Evolutionary conservation across 2,329 filamentous ascomycete species (phyloP).

Genomic region (Acarospora socialis): DNA sequence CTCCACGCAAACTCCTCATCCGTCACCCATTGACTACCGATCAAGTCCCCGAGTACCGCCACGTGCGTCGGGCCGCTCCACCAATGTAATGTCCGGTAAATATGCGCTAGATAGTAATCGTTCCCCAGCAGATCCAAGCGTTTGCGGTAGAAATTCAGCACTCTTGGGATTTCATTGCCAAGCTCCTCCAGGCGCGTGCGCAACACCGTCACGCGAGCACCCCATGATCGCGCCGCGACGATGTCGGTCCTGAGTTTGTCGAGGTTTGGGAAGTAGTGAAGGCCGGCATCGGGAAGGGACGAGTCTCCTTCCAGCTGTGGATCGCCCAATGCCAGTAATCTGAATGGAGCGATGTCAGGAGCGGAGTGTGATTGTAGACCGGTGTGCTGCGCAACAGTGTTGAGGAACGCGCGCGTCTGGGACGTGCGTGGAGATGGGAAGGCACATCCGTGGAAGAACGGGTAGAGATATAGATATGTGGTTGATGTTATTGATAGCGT

Average conservation of each 20-base stretch:
- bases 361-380: slow-evolving; percentile 16
- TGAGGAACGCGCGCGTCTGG: slow-evolving; percentile 17
- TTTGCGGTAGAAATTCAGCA: slow-evolving; percentile 58
- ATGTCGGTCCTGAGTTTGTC: slow-evolving; percentile 22
- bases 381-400: slow-evolving; percentile 26
- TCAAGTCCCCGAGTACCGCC: slow-evolving; percentile 73
- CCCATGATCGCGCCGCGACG: slow-evolving; percentile 1
- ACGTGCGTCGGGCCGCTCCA: slow-evolving; percentile 77
- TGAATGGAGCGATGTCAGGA: slow-evolving; percentile 51
- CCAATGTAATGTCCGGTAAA: slow-evolving; percentile 73
- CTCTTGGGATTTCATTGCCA: slow-evolving; percentile 51
- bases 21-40: slow-evolving; percentile 90
- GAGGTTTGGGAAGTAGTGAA: slow-evolving; percentile 30
- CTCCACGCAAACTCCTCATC: slow-evolving; percentile 69
- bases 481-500: slow-evolving; percentile 57
- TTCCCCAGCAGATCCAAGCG: slow-evolving; percentile 80
- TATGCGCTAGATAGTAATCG: slow-evolving; percentile 86
- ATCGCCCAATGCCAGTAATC: slow-evolving; percentile 76
- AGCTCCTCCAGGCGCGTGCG: slow-evolving; percentile 20
- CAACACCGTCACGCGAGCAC: slow-evolving; percentile 3
- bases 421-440: slow-evolving; percentile 47
- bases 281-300: slow-evolving; percentile 48
- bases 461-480: slow-evolving; percentile 76
- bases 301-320: slow-evolving; percentile 89
- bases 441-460: slow-evolving; percentile 61